Conservation (phyloP, 2,329 filamentous ascomycete species). For the Paraconiothyrium brasiliense region DNA sequence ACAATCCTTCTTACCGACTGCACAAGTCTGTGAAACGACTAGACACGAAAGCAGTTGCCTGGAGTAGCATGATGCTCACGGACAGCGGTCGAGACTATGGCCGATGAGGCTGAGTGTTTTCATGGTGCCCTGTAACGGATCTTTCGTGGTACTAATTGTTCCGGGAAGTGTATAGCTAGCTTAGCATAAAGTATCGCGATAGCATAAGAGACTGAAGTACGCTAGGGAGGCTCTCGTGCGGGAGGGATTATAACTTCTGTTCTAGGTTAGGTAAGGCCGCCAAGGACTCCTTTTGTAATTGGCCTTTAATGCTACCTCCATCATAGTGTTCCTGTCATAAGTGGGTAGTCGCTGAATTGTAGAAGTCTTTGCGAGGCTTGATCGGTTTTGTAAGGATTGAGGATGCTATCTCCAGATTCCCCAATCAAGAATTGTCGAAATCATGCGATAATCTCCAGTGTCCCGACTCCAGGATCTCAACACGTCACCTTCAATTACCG, state of each 20-base stretch:
- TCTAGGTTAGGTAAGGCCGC: conserved; percentile 10
- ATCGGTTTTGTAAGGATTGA: background rate
- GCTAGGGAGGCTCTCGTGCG: background rate
- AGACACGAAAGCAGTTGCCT: background rate
- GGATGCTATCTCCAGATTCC: background rate
- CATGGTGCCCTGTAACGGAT: background rate
- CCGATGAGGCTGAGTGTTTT: conserved; percentile 1
- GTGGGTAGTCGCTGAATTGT: background rate
- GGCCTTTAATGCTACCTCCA: background rate
- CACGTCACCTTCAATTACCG: background rate
- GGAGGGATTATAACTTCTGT: conserved; percentile 1
- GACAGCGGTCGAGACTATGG: conserved; percentile 2
- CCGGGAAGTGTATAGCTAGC: background rate
- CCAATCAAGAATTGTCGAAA: background rate
- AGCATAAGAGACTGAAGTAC: background rate
- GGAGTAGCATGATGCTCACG: background rate
- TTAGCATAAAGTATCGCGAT: background rate
- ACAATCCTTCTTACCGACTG: background rate
- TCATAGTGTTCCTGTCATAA: background rate
- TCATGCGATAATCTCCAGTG: background rate
- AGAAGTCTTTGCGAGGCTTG: background rate
- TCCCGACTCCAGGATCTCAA: background rate
- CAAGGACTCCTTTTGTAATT: background rate
- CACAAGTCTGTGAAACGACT: background rate
- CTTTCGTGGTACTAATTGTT: background rate